Evolutionary conservation across 768 basidiomycete species (phyloP).

Genomic region (Phlebiopsis flavidoalba): DNA sequence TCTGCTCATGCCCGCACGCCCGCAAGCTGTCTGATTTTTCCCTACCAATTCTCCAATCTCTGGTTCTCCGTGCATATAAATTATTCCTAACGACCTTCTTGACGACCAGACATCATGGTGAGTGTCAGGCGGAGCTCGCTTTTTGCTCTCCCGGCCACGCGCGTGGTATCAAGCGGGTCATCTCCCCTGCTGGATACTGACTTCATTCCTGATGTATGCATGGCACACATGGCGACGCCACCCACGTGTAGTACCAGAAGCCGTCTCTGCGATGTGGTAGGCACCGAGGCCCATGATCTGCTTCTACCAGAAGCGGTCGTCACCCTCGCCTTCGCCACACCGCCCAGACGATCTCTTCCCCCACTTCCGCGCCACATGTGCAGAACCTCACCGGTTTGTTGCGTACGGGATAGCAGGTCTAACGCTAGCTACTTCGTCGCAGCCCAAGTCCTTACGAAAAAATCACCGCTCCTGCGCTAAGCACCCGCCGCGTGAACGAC

Average conservation of each 20-base stretch:
- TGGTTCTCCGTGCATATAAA: background rate
- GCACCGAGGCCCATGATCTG: conserved; percentile 6
- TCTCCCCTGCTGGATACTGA: conserved; percentile 4
- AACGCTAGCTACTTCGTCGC: conserved; percentile 17
- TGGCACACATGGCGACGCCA: conserved; percentile 7
- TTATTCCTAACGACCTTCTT: conserved; percentile 9
- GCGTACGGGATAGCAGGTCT: conserved; percentile 32
- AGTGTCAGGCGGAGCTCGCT: background rate
- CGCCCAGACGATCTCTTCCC: conserved; percentile 13
- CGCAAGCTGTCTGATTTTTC: background rate
- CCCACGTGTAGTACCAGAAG: conserved; percentile 21
- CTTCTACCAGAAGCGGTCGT: conserved; percentile 8
- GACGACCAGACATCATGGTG: conserved; percentile 9
- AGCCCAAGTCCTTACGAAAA: conserved; percentile 23
- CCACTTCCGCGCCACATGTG: conserved; percentile 35
- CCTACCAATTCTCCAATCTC: background rate
- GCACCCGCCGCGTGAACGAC: conserved; percentile 34
- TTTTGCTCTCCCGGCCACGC: background rate
- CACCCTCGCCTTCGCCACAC: conserved; percentile 10
- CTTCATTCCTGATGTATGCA: background rate
- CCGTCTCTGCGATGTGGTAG: conserved; percentile 11
- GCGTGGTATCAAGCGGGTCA: conserved; percentile 1
- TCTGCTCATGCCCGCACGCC: background rate
- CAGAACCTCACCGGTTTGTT: conserved; percentile 38
- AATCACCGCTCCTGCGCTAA: conserved; percentile 45